Evolutionary conservation across 1,284 basidiomycete species (phyloP), one percentile per base, ranked within the genome.

Genomic region (Ceratobasidium sp.): DNA sequence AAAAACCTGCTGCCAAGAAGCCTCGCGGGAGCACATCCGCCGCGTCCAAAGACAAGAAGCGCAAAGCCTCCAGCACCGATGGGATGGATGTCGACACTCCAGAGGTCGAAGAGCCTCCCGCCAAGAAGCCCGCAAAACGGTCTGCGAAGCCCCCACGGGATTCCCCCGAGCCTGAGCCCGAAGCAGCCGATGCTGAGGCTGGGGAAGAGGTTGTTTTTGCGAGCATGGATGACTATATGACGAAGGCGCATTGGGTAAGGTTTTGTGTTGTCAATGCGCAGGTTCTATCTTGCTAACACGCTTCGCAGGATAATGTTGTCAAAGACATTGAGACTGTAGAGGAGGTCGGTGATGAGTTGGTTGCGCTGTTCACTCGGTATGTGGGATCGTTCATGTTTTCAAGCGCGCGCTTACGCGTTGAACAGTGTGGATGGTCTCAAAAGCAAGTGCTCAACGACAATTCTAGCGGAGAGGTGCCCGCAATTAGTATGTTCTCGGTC

Each of bases 291-390:
- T 16, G 16, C 33, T 69, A 38, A 58, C 36, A 7, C 14, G 28
- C 18, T 7, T 44, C 1, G 2, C 25, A 69, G 64, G 53, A 69
- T 23, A 38, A 30, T 46, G 7, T 69, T 33, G n/a, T 69, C 25
- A 58, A 69, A n/a, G 9, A n/a, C 2, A 69, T 69, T 36, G 64
- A 69, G 64, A 69, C 64, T 9, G 64, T 69, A 16, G 64, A 69
- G 33, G 33, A 25, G 6, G 16, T 12, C 18, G 40, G 14, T 12
- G 53, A 48, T 1, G 64, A 54, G 12, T 36, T 69, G 14, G 30
- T 54, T 46, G 64, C 64, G 18, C 44, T 69, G 1, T 25, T 69
- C n/a, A 58, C 21, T 58, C 64, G 64, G 64, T 69, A 33, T 18
- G 64, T 30, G 25, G 12, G 18, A 28, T 18, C n/a, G 23, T 46